Base-by-base conservation (phyloP, 345 rosid genomes). In the Syzygium oleosum region DNA sequence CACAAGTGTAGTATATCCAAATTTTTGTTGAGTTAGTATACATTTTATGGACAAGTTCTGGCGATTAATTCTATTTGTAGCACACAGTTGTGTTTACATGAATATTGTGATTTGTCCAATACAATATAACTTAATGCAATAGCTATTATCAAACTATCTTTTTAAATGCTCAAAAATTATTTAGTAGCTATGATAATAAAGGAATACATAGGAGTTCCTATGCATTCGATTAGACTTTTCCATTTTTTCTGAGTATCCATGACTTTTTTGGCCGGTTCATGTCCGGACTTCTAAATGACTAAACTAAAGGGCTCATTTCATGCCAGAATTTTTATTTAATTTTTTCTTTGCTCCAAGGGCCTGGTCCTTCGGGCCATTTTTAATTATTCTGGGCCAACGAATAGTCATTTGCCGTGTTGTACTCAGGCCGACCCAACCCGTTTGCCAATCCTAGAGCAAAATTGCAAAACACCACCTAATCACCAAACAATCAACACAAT, bases 11-110 rank as follows among this genome's bases (percentile, higher is more conserved):
- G 6, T 17, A 0, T 14, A 52, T 52, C 54, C 6, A 11, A 59
- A 58, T 27, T 25, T 59, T 4, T 59, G 3, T 59, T 27, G 31
- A 25, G 65, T 59, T 59, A 27, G 31, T 5, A 22, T 59, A 27
- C 16, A 2, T 59, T 59, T 11, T 15, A 12, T 3, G 3, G 3
- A 27, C 12, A 0, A 59, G 1, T 59, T 5, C 1, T 59, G 6
- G 16, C 0, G 13, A 59, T 59, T 59, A 3, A 27, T 12, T 27
- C 3, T 27, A 27, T 59, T 27, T 12, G 31, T 27, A 59, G 15
- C 0, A 0, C 14, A 25, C 7, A 27, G 0, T 27, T n/a, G 15
- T 27, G 7, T 58, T 19, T 54, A 21, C 58, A 0, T 12, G 7
- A 59, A 14, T 25, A 27, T 4, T 27, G 5, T 25, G 31, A 27